These are phyloP conservation scores for Vigna nakashimae DNA, from an alignment of 306 rosid genomes.

Conservation along the genomic window DNA sequence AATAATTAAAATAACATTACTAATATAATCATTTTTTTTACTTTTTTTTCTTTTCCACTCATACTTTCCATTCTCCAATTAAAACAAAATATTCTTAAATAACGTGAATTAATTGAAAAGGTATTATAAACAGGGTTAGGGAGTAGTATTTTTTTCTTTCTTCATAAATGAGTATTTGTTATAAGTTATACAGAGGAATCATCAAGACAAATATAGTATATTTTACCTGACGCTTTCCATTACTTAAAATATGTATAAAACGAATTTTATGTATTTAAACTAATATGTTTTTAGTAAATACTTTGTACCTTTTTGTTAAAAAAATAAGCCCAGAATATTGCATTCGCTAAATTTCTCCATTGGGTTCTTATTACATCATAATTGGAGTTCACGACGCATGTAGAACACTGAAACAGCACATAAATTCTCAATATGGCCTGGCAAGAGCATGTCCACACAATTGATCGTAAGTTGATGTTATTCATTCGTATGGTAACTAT, in stretches of 20 bases:
- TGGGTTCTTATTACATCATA: conserved; percentile 5
- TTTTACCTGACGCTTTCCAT: neutral
- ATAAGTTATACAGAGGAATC: neutral
- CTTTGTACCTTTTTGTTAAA: too few relatives aligned
- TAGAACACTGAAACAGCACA: neutral
- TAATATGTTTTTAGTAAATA: neutral
- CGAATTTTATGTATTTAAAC: neutral
- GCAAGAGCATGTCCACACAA: conserved; percentile 18
- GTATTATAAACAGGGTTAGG: too few relatives aligned
- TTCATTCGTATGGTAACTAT: conserved; percentile 47
- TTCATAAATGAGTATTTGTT: neutral
- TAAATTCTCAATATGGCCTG: neutral
- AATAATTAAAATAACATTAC: too few relatives aligned
- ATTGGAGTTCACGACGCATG: neutral
- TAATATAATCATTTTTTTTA: too few relatives aligned
- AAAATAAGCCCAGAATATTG: neutral
- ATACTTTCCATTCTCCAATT: too few relatives aligned
- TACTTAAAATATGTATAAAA: neutral
- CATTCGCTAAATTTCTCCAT: neutral
- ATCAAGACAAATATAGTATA: neutral
- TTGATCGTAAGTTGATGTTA: conserved; percentile 39
- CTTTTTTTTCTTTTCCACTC: too few relatives aligned
- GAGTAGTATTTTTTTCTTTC: too few relatives aligned
- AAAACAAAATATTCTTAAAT: too few relatives aligned
- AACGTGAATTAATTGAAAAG: too few relatives aligned